phyloP scores from a whole-genome alignment of 345 rosid species.

The Hibiscus syriacus region DNA sequence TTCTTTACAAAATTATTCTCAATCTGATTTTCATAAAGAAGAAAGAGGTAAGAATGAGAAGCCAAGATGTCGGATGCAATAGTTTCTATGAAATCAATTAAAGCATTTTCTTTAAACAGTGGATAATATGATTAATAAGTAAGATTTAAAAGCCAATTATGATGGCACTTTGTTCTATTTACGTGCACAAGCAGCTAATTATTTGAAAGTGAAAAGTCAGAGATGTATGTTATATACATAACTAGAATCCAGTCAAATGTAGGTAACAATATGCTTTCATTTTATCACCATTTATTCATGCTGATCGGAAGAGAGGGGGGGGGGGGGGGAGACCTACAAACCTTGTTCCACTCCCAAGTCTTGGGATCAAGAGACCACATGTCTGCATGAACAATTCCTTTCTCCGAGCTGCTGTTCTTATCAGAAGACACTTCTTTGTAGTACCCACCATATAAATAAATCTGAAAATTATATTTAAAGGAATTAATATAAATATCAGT shows the following conservation, averaged over 20 bases:
- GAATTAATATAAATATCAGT: not conserved
- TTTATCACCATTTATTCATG: no score
- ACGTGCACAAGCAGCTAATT: not conserved
- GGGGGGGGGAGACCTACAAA: slow-evolving; percentile 22
- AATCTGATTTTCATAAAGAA: no score
- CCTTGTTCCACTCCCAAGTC: slow-evolving; percentile 99
- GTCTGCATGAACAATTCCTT: slow-evolving; percentile 84
- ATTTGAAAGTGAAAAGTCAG: no score
- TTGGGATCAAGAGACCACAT: slow-evolving; percentile 96
- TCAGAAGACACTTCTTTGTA: slow-evolving; percentile 84
- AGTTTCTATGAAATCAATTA: no score
- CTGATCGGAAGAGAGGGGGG: not conserved
- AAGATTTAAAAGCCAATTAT: not conserved
- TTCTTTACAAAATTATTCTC: no score
- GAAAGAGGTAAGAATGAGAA: no score
- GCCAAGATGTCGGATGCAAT: not conserved
- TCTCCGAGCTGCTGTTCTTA: no score
- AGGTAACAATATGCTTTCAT: slow-evolving; percentile 3
- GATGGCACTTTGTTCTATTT: not conserved
- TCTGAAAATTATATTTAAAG: slow-evolving; percentile 31
- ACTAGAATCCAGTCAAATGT: not conserved
- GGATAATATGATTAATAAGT: not conserved
- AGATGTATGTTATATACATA: not conserved
- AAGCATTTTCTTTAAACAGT: not conserved
- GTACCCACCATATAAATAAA: slow-evolving; percentile 86